A percentile compares a stretch with the other conserved stretches of the same genome.
These are phyloP conservation scores for Nicotiana noctiflora DNA, from an alignment of 257 asterid genomes.

Conservation along the genomic window DNA sequence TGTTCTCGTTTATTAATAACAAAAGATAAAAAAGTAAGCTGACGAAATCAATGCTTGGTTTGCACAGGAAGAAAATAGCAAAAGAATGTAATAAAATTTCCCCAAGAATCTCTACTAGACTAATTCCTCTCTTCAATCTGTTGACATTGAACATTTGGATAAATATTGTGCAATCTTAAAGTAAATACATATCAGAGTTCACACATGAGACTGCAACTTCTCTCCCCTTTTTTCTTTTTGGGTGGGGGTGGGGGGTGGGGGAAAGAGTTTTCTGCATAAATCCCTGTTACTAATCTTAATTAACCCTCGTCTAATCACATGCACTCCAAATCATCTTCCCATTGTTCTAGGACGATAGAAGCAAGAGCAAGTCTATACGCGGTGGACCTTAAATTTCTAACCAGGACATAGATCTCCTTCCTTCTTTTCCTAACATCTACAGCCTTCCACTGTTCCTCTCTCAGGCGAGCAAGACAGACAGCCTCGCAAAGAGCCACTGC, in stretches of 20 bases:
- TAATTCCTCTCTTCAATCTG: background rate
- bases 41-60: too few species aligned
- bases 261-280: background rate
- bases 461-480: constrained; percentile 47
- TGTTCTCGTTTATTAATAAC: too few species aligned
- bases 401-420: constrained; percentile 73
- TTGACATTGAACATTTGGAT: too few species aligned
- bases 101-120: background rate
- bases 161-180: background rate
- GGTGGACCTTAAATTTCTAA: constrained; percentile 82
- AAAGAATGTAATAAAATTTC: background rate
- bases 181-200: background rate
- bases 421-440: constrained; percentile 40
- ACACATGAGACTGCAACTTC: background rate
- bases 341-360: constrained; percentile 63
- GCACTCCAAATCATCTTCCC: constrained; percentile 50
- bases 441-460: constrained; percentile 70
- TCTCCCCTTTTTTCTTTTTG: background rate
- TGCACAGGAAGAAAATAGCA: too few species aligned
- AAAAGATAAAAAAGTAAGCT: too few species aligned
- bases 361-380: constrained; percentile 87
- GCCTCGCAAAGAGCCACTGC: constrained; percentile 78
- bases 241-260: too few species aligned
- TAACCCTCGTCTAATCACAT: constrained; percentile 25
- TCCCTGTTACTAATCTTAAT: background rate